These are phyloP conservation scores for Tetrapyrgos nigripes DNA, from an alignment of 1,284 basidiomycete species.

Conservation along the genomic window DNA sequence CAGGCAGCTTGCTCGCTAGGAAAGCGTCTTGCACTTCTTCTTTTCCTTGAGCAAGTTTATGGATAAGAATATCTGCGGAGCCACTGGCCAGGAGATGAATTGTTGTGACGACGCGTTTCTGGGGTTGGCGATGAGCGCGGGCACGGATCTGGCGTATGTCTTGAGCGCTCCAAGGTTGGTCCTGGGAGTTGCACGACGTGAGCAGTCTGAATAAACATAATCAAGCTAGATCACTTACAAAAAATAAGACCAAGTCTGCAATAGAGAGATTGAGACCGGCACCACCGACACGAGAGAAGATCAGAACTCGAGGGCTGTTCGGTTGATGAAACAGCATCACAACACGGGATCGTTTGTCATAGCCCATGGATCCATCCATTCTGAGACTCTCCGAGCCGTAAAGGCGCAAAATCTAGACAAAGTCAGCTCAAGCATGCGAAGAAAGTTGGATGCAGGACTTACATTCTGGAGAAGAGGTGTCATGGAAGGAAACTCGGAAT, in stretches of 20 bases:
- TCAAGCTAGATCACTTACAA: too few species aligned
- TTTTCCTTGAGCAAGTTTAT: conserved; percentile 29
- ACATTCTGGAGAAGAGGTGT: conserved; percentile 23
- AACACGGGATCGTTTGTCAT: not conserved
- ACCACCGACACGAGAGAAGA: conserved; percentile 23
- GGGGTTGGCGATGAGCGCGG: conserved; percentile 35
- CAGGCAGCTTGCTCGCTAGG: too few species aligned
- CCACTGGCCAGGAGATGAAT: conserved; percentile 32
- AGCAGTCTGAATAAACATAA: too few species aligned
- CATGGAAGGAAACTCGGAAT: conserved; percentile 25
- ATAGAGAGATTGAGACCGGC: conserved; percentile 30
- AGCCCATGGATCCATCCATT: conserved; percentile 2
- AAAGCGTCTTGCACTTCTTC: conserved; percentile 35
- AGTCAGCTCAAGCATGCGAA: not conserved
- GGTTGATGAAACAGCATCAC: not conserved
- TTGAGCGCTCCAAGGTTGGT: conserved; percentile 27
- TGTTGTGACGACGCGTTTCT: conserved; percentile 26
- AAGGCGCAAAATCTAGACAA: not conserved
- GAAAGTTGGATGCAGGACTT: not conserved
- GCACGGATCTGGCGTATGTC: conserved; percentile 35
- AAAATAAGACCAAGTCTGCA: conserved; percentile 27
- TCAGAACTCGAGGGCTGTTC: not conserved
- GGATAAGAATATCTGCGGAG: conserved; percentile 33
- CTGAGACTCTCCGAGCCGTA: not conserved
- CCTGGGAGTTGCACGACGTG: too few species aligned